Conservation (phyloP, 148 eudicot species). For the Chenopodium formosanum region DNA sequence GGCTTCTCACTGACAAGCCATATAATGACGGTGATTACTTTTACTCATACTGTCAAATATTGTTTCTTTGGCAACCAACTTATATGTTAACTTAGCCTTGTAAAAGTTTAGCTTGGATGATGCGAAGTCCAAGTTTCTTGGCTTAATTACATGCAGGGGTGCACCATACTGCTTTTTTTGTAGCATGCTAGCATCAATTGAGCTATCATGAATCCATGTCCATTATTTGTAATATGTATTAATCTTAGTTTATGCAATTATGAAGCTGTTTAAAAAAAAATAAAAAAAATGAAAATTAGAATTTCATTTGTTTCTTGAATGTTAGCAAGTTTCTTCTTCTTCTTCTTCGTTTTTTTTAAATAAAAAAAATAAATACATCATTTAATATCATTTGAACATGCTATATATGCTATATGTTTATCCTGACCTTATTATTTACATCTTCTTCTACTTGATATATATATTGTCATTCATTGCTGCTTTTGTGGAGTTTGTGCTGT, state of each 20-base stretch:
- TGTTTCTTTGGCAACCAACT: slow-evolving; percentile 5
- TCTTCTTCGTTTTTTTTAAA: too few relatives aligned
- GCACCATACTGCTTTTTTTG: not conserved
- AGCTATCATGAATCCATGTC: not conserved
- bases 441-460: too few relatives aligned
- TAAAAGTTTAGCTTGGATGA: not conserved
- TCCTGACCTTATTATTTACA: too few relatives aligned
- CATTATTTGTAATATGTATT: not conserved
- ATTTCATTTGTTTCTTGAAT: not conserved
- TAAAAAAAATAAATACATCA: too few relatives aligned
- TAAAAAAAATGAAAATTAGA: too few relatives aligned
- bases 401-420: too few relatives aligned
- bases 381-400: too few relatives aligned
- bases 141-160: not conserved
- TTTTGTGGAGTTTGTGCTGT: not conserved
- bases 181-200: not conserved
- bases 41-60: not conserved
- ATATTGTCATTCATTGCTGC: not conserved
- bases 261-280: not conserved
- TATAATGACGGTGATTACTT: slow-evolving; percentile 59
- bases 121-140: not conserved
- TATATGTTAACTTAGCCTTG: not conserved
- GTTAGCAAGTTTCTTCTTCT: too few relatives aligned
- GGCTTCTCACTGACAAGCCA: slow-evolving; percentile 77
- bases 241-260: not conserved